phyloP scores from a whole-genome alignment of 2,329 filamentous ascomycete genomes.

The Aspergillus felis region DNA sequence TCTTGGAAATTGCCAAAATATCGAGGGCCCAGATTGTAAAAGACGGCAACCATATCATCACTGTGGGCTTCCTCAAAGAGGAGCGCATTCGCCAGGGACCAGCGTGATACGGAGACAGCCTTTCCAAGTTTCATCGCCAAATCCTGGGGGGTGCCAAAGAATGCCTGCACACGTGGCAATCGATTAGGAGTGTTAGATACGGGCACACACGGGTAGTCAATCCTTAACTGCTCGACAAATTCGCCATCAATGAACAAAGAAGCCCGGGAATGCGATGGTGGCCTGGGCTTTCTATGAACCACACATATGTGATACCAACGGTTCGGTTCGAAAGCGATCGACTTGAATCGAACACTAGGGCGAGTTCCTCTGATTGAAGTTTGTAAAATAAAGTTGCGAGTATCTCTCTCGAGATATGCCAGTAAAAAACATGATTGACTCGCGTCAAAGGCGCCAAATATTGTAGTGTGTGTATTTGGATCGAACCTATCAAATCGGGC shows the following conservation, averaged over 20 bases:
- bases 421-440: conserved; percentile 92
- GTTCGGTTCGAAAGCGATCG: conserved; percentile 67
- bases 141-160: conserved; percentile 87
- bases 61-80: conserved; percentile 83
- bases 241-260: conserved; percentile 89
- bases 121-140: conserved; percentile 72
- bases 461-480: conserved; percentile 77
- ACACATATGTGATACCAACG: conserved; percentile 92
- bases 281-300: conserved; percentile 75
- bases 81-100: conserved; percentile 87
- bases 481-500: conserved; percentile 86
- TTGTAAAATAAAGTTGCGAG: conserved; percentile 89
- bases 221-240: conserved; percentile 87
- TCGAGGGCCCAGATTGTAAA: conserved; percentile 80
- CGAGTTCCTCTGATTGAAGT: conserved; percentile 83
- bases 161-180: conserved; percentile 70
- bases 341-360: conserved; percentile 92
- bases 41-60: conserved; percentile 87
- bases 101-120: conserved; percentile 70
- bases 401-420: conserved; percentile 90
- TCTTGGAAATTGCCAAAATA: conserved; percentile 98
- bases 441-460: conserved; percentile 91
- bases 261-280: conserved; percentile 72
- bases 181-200: conserved; percentile 55
- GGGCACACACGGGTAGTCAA: conserved; percentile 77